Conservation (phyloP, 2,329 filamentous ascomycete genomes). For the Epichloe gansuensis region DNA sequence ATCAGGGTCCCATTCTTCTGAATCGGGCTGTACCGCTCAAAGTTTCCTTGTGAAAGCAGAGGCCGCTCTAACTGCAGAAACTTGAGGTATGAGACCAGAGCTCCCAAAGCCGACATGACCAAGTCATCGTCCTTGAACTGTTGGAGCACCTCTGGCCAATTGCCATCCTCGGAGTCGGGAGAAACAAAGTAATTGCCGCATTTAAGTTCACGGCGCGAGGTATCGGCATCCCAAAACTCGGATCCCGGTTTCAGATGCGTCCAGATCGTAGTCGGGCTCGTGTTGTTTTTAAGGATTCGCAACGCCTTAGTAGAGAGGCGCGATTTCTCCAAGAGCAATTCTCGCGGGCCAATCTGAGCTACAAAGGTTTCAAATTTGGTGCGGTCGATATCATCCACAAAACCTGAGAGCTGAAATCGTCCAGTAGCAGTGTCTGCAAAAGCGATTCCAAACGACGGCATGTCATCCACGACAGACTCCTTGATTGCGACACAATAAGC, state of each 20-base stretch:
- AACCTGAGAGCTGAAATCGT: constrained; percentile 87
- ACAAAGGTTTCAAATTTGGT: constrained; percentile 97
- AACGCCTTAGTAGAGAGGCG: constrained; percentile 77
- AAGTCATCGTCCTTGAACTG: constrained; percentile 67
- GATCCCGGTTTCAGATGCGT: constrained; percentile 77
- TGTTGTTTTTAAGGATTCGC: constrained; percentile 93
- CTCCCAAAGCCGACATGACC: constrained; percentile 84
- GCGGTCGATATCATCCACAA: constrained; percentile 81
- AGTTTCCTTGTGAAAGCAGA: constrained; percentile 80
- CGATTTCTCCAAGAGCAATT: constrained; percentile 81
- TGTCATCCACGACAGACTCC: constrained; percentile 57
- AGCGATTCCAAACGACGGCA: constrained; percentile 78
- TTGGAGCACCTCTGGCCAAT: constrained; percentile 65
- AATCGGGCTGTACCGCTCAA: constrained; percentile 85
- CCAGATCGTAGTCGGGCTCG: constrained; percentile 84
- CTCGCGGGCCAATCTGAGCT: constrained; percentile 79
- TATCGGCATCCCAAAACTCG: constrained; percentile 86
- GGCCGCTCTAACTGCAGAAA: constrained; percentile 80
- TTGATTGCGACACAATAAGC: constrained; percentile 96
- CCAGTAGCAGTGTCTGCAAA: constrained; percentile 95
- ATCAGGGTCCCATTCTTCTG: constrained; percentile 81
- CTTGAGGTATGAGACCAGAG: constrained; percentile 74
- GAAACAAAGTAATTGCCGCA: constrained; percentile 66
- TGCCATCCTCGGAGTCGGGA: constrained; percentile 41
- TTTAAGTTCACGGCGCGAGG: constrained; percentile 69